Evolutionary conservation across 129 eudicot species (phyloP).

Genomic region (Flaveria trinervia): DNA sequence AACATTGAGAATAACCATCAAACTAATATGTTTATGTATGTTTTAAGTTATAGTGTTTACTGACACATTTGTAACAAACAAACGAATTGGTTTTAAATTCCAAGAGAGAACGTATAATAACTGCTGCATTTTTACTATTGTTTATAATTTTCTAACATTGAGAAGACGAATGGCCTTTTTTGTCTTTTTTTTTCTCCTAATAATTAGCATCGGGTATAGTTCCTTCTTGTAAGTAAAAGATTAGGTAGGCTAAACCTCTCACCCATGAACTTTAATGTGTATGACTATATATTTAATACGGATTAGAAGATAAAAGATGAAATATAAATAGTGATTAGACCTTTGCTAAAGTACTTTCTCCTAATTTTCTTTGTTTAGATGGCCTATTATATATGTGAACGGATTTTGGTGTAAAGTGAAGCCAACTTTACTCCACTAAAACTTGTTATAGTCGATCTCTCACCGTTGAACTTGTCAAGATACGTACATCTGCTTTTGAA

Average conservation of each 20-base stretch:
- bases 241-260: background rate
- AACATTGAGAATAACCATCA: no score
- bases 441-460: background rate
- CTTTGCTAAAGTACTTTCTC: slow-evolving; percentile 20
- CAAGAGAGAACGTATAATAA: no score
- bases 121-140: no score
- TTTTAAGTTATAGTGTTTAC: no score
- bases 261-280: background rate
- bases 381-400: slow-evolving; percentile 20
- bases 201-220: no score
- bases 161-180: no score
- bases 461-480: slow-evolving; percentile 20
- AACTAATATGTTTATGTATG: no score
- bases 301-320: slow-evolving; percentile 12
- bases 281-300: background rate
- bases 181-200: no score
- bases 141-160: no score
- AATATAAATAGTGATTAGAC: slow-evolving; percentile 12
- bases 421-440: slow-evolving; percentile 32
- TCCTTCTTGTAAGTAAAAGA: no score
- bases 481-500: background rate
- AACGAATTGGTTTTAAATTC: no score
- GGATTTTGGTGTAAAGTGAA: slow-evolving; percentile 25
- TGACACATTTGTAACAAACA: no score
- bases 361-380: background rate